phyloP scores from a whole-genome alignment of 441 rosid genomes.

The Syzygium malaccense region DNA sequence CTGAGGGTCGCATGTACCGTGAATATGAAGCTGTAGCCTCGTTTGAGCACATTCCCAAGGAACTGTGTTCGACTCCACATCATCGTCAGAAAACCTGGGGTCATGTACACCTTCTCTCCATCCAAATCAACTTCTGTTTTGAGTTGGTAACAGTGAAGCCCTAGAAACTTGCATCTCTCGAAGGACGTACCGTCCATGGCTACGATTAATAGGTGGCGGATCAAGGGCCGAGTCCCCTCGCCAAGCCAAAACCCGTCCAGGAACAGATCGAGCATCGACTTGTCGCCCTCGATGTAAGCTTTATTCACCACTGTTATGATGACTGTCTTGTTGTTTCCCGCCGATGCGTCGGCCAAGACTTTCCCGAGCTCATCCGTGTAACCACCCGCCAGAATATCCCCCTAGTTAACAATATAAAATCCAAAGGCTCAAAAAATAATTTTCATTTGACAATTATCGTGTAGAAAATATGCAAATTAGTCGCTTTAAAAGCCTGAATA shows the following conservation, averaged over 20 bases:
- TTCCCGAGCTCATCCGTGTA: conserved; percentile 18
- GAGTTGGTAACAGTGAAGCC: conserved; percentile 39
- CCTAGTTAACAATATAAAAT: not conserved
- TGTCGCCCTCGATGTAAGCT: conserved; percentile 36
- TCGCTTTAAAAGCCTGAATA: not conserved
- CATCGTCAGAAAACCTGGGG: conserved; percentile 35
- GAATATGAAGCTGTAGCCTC: conserved; percentile 39
- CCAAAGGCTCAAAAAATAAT: not conserved
- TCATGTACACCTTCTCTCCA: conserved; percentile 31
- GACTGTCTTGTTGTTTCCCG: conserved; percentile 25
- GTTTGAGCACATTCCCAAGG: conserved; percentile 29
- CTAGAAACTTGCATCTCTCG: conserved; percentile 32
- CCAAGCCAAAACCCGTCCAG: conserved; percentile 42
- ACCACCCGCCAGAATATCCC: not conserved
- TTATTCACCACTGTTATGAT: conserved; percentile 37
- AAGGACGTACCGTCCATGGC: conserved; percentile 30
- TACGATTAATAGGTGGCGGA: conserved; percentile 24
- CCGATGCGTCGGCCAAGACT: conserved; percentile 19
- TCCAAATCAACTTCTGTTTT: conserved; percentile 20
- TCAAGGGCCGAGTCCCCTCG: conserved; percentile 20
- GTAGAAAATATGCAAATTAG: not conserved
- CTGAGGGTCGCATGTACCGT: conserved; percentile 18
- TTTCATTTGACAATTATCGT: not conserved
- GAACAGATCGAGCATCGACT: conserved; percentile 37
- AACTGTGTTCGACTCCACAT: conserved; percentile 43